phyloP scores from a whole-genome alignment of 2,329 filamentous ascomycete genomes.

The Hypoxylon sp. region DNA sequence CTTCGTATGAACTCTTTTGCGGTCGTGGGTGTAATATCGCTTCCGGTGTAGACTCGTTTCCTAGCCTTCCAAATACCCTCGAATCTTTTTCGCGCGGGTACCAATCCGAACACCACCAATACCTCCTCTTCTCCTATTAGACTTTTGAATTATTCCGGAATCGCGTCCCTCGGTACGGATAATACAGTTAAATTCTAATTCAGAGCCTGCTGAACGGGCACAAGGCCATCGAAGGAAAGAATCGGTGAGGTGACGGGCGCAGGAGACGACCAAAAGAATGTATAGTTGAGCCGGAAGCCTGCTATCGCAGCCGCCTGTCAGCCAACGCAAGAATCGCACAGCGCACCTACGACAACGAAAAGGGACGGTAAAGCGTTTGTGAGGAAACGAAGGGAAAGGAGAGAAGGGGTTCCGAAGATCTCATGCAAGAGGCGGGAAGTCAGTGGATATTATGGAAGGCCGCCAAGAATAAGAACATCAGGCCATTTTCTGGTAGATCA shows the following conservation, averaged over 20 bases:
- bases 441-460: slow-evolving; percentile 49
- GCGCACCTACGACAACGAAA: slow-evolving; percentile 48
- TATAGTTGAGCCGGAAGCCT: slow-evolving; percentile 53
- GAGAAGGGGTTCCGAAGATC: slow-evolving; percentile 49
- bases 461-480: slow-evolving; percentile 55
- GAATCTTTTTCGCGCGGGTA: slow-evolving; percentile 29
- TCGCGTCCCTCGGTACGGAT: slow-evolving; percentile 38
- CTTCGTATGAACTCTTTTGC: slow-evolving; percentile 38
- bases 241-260: slow-evolving; percentile 17
- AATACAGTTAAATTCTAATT: slow-evolving; percentile 53
- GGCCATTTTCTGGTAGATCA: slow-evolving; percentile 60
- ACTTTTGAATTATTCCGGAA: slow-evolving; percentile 42
- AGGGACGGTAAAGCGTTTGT: slow-evolving; percentile 42
- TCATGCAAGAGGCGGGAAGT: slow-evolving; percentile 53
- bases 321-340: slow-evolving; percentile 54
- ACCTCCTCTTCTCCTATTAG: slow-evolving; percentile 43
- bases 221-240: slow-evolving; percentile 51
- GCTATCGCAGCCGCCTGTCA: slow-evolving; percentile 53
- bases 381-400: slow-evolving; percentile 44
- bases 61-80: slow-evolving; percentile 31
- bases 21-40: slow-evolving; percentile 29
- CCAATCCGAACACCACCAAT: slow-evolving; percentile 38
- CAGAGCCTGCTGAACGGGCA: slow-evolving; percentile 68
- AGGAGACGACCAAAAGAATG: slow-evolving; percentile 48
- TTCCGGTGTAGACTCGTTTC: slow-evolving; percentile 29